Evolutionary conservation across 2,329 filamentous ascomycete genomes (phyloP), one percentile per base, ranked within the genome.

Genomic region (Phyllosticta citriasiana): DNA sequence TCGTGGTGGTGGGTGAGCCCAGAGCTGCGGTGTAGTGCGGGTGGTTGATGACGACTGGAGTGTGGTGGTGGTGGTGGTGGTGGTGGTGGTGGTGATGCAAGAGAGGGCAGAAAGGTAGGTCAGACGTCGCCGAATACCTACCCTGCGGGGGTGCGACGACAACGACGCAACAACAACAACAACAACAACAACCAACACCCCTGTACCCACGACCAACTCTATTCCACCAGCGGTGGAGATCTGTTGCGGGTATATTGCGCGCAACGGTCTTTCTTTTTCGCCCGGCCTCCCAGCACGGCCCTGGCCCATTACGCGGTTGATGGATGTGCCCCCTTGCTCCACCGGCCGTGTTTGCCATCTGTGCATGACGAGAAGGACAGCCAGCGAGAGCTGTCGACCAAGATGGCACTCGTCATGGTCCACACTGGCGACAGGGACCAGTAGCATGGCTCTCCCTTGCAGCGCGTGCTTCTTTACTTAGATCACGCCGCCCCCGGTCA

Each of bases 191-290:
- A 33, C 10, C 30, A 33, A 2, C 10, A 59, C 57, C 57, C 57
- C 57, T 59, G 57, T 30, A 22, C 57, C 51, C 57, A 54, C 57
- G 51, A 59, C 57, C 57, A 53, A 54, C 52, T 24, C 57, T 54
- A 59, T 53, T 55, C 57, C 54, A 59, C 27, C 35, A 27, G 40
- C 57, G 50, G 54, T 53, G 50, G 50, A 22, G 27, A 50, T 51
- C 57, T 53, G 57, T 59, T 54, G 57, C 54, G 54, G 57, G 54
- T 59, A 59, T 59, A 59, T 59, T 59, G 57, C 57, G 57, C 57
- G 54, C 51, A 52, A 53, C 57, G 57, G 51, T 53, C 40, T 59
- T 59, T 25, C 52, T 59, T 59, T 59, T 59, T 52, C 57, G 33
- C 55, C 19, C 53, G 53, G 10, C 26, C 26, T 19, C 26, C 26